phyloP scores from a whole-genome alignment of 1,284 basidiomycete genomes.

The Ceratobasidium sp. region DNA sequence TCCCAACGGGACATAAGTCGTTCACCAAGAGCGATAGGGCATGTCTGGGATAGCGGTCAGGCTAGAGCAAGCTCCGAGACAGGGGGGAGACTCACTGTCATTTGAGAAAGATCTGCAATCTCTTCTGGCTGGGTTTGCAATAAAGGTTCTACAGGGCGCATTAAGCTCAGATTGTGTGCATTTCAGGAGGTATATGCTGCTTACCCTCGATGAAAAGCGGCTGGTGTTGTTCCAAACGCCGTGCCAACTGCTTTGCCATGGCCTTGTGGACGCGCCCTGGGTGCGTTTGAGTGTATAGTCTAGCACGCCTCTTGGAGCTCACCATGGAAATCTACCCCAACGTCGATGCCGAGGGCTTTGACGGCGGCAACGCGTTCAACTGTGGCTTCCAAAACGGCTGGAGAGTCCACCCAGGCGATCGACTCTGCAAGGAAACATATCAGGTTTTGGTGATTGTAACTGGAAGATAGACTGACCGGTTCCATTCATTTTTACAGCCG shows the following conservation, averaged over 20 bases:
- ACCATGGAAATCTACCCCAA: constrained; percentile 63
- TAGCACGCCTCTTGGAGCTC: constrained; percentile 35
- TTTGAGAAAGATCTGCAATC: constrained; percentile 68
- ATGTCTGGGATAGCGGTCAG: constrained; percentile 55
- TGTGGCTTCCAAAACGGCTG: constrained; percentile 65
- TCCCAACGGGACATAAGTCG: constrained; percentile 75
- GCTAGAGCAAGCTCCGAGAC: constrained; percentile 47
- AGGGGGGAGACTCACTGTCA: constrained; percentile 58
- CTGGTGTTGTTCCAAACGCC: constrained; percentile 69
- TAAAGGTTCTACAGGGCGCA: constrained; percentile 12
- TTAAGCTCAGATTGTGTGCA: constrained; percentile 50
- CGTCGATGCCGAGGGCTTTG: constrained; percentile 72
- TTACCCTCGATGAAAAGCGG: constrained; percentile 77
- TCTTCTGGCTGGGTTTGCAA: constrained; percentile 75
- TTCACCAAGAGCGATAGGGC: constrained; percentile 78
- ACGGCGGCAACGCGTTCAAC: constrained; percentile 72
- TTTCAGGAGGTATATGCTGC: constrained; percentile 54
- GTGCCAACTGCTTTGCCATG: constrained; percentile 81
- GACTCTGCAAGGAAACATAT: constrained; percentile 29
- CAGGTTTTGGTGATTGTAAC: constrained; percentile 36
- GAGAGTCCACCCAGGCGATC: constrained; percentile 62
- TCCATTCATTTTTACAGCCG: constrained; percentile 82
- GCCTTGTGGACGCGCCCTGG: constrained; percentile 73
- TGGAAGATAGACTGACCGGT: constrained; percentile 57
- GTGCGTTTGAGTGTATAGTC: constrained; percentile 57